A percentile compares a stretch with the other conserved stretches of the same genome.
phyloP scores from a whole-genome alignment of 139 green algal species.

The Coelastrella sp. region DNA sequence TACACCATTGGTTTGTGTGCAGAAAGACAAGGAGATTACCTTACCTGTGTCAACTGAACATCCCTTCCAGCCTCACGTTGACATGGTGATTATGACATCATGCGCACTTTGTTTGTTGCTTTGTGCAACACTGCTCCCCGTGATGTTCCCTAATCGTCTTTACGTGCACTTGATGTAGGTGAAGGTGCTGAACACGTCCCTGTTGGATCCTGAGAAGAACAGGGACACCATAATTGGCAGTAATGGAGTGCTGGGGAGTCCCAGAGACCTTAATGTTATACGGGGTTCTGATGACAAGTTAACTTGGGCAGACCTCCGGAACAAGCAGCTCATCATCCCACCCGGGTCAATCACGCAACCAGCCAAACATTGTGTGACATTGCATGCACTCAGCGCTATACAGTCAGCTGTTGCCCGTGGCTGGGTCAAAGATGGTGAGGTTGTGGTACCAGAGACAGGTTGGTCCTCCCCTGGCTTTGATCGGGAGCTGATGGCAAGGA shows the following conservation, averaged over 20 bases:
- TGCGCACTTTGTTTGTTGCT: neutral
- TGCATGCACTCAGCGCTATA: neutral
- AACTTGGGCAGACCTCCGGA: slow-evolving; percentile 7
- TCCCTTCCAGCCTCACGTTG: too few species aligned
- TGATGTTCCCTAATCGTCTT: neutral
- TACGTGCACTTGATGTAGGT: slow-evolving; percentile 2
- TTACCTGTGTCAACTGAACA: too few species aligned
- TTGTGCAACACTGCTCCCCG: neutral
- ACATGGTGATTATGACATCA: too few species aligned
- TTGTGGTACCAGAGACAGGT: slow-evolving; percentile 16
- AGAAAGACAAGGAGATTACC: neutral
- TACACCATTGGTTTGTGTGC: neutral
- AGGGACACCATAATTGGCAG: slow-evolving; percentile 13
- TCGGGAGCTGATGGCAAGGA: slow-evolving; percentile 21
- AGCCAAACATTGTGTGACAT: slow-evolving; percentile 13
- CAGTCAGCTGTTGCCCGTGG: neutral
- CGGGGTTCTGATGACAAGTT: slow-evolving; percentile 27
- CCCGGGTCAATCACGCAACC: neutral
- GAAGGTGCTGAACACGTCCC: slow-evolving; percentile 14
- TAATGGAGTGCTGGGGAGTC: neutral
- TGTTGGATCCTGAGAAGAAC: neutral
- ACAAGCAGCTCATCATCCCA: slow-evolving; percentile 10
- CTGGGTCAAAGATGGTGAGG: neutral
- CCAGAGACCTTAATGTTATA: neutral
- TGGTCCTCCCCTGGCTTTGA: slow-evolving; percentile 27